These are phyloP conservation scores for Tagetes patula DNA, from an alignment of 129 eudicot species.

Conservation along the genomic window DNA sequence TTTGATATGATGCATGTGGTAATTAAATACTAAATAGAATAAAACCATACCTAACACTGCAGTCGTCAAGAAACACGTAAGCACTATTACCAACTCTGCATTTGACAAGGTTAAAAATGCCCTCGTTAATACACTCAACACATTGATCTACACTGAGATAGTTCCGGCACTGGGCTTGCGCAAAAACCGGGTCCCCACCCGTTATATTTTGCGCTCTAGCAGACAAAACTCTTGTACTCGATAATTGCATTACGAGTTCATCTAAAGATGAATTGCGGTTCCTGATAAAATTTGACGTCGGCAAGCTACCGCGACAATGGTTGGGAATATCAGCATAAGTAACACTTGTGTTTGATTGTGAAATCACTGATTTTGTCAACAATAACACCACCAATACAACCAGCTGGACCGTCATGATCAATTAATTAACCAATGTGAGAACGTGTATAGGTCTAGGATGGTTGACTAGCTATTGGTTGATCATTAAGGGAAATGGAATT, in stretches of 20 bases:
- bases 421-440: background rate
- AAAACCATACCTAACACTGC: constrained; percentile 46
- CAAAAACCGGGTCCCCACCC: constrained; percentile 49
- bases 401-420: background rate
- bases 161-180: constrained; percentile 59
- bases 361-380: constrained; percentile 3
- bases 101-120: constrained; percentile 35
- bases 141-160: constrained; percentile 48
- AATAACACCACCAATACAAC: constrained; percentile 19
- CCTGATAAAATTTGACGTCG: constrained; percentile 25
- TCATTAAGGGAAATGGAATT: background rate
- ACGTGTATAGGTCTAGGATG: background rate
- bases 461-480: background rate
- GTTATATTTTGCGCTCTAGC: constrained; percentile 51
- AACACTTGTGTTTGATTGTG: constrained; percentile 13
- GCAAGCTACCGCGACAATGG: background rate
- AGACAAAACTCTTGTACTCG: constrained; percentile 27
- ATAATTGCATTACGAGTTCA: constrained; percentile 42
- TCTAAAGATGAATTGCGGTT: constrained; percentile 49
- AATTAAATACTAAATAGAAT: background rate
- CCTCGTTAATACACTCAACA: constrained; percentile 54
- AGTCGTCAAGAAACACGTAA: constrained; percentile 51
- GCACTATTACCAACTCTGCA: constrained; percentile 65
- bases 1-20: too few species aligned
- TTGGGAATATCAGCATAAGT: constrained; percentile 6